Evolutionary conservation across 176 grass and related monocot species (phyloP).

Genomic region (Raddia guianensis): DNA sequence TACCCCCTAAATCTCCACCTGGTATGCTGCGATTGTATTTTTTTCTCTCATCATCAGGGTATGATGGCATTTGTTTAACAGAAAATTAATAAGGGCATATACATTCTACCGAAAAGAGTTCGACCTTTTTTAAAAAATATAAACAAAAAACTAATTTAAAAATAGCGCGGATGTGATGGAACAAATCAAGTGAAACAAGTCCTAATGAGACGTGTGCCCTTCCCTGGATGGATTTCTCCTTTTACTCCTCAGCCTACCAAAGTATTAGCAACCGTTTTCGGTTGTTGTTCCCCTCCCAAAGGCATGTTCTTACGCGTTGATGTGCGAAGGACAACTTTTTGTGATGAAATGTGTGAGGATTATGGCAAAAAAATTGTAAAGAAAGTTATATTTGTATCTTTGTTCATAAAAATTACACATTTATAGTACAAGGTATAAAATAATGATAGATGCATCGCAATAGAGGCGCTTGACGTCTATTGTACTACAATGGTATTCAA

Average conservation of each 20-base stretch:
- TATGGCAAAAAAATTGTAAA: background rate
- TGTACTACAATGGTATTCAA: background rate
- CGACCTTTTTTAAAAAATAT: no score
- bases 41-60: background rate
- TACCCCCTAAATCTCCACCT: background rate
- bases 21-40: background rate
- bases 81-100: background rate
- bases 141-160: no score
- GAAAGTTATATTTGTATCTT: no score
- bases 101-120: no score
- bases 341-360: background rate
- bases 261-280: no score
- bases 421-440: background rate
- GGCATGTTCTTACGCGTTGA: background rate
- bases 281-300: no score
- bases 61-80: background rate
- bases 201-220: no score
- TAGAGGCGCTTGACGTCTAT: no score
- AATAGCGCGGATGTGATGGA: no score
- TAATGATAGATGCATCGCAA: background rate
- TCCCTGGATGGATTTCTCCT: no score
- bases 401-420: background rate
- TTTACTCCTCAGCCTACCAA: no score
- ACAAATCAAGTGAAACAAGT: no score
- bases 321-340: background rate